Evolutionary conservation across 2,329 filamentous ascomycete species (phyloP).

Genomic region (Ilyonectria mors-panacis): DNA sequence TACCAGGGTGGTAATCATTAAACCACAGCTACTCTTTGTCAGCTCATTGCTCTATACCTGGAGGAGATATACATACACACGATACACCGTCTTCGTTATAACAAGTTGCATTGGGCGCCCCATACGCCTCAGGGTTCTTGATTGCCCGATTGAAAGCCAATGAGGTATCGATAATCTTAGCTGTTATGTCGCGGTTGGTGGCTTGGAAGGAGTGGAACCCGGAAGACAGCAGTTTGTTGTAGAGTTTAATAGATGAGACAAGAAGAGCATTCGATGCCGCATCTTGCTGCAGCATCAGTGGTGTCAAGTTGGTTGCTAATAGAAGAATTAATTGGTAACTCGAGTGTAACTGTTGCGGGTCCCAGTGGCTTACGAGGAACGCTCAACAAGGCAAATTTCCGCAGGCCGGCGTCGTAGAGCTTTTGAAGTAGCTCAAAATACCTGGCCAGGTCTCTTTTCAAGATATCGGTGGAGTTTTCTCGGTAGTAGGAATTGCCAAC

Average conservation of each 20-base stretch:
- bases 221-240: constrained; percentile 53
- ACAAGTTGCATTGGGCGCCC: constrained; percentile 59
- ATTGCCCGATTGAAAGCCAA: constrained; percentile 60
- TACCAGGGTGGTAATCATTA: constrained; percentile 60
- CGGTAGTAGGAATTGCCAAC: constrained; percentile 64
- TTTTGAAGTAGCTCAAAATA: constrained; percentile 59
- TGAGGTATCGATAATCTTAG: constrained; percentile 58
- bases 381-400: constrained; percentile 72
- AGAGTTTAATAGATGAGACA: constrained; percentile 53
- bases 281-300: constrained; percentile 49
- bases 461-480: constrained; percentile 50
- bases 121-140: constrained; percentile 58
- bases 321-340: not conserved
- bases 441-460: constrained; percentile 58
- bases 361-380: constrained; percentile 61
- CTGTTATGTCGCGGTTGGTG: constrained; percentile 52
- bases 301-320: constrained; percentile 58
- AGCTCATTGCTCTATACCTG: rapidly evolving
- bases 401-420: constrained; percentile 67
- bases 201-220: constrained; percentile 52
- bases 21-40: constrained; percentile 55
- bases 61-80: constrained; percentile 47
- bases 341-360: rapidly evolving
- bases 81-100: constrained; percentile 58
- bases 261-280: constrained; percentile 49